These are phyloP conservation scores for Puccinia horiana DNA, from an alignment of 1,284 basidiomycete genomes.

Conservation along the genomic window DNA sequence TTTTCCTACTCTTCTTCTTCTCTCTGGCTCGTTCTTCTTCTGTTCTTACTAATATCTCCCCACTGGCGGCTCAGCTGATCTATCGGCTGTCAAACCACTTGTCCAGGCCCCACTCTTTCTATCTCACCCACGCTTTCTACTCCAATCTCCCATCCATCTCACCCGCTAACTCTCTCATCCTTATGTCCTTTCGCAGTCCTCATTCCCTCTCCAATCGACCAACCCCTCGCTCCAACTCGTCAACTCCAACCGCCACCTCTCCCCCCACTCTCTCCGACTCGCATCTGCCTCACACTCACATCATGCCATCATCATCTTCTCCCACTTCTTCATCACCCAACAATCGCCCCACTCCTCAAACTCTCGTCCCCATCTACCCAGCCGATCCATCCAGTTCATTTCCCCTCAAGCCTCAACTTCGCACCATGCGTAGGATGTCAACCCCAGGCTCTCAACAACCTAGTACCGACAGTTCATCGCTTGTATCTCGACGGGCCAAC, in stretches of 20 bases:
- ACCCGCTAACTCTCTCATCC: not conserved
- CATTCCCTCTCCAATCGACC: not conserved
- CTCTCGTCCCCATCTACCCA: not conserved
- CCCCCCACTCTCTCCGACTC: not conserved
- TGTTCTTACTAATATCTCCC: not conserved
- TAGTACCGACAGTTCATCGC: not conserved
- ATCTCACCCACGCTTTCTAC: not conserved
- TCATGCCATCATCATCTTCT: not conserved
- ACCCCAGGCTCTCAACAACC: constrained; percentile 16
- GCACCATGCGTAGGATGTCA: constrained; percentile 33
- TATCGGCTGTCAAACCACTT: not conserved
- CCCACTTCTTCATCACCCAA: not conserved
- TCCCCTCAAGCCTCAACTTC: not conserved
- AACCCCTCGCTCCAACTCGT: not conserved
- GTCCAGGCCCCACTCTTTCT: not conserved
- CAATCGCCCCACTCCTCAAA: not conserved
- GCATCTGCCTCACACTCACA: not conserved
- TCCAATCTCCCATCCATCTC: not conserved
- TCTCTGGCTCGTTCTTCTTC: not conserved
- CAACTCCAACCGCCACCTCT: not conserved
- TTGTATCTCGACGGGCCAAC: not conserved
- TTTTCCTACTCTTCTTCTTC: not conserved
- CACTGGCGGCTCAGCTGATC: not conserved
- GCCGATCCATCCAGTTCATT: not conserved
- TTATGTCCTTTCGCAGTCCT: not conserved